Evolutionary conservation across 148 eudicot genomes (phyloP), one percentile per base, ranked within the genome.

Genomic region (Bassia scoparia): DNA sequence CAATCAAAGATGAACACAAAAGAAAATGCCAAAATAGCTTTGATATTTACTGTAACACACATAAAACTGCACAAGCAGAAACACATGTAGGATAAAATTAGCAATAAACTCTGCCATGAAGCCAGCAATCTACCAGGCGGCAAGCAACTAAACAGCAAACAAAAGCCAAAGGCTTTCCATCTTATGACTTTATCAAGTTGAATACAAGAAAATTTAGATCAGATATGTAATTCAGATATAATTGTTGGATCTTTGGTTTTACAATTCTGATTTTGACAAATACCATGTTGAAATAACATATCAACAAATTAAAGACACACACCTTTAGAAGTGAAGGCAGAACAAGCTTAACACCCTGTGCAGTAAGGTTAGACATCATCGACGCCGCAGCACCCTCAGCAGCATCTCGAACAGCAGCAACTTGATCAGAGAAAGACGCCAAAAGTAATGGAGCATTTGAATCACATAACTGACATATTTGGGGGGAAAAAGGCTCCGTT

Each of bases 361-460:
- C 93, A 78, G 87, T 89, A 69, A 94, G 98, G 71, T 91, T 90
- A 35, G 98, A 86, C 98, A 94, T 94, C 98, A 94, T 94, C 50
- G 97, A 81, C 98, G 98, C n/a, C 48, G 98, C 98, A 83, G 97
- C 98, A 80, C 97, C 80, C 82, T 94, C 98, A 61, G 98, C 96
- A 68, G 97, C 98, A 75, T 94, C 98, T 68, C 98, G 96, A 72
- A 94, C 98, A 73, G 98, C 98, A 75, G 87, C 81, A 27, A 94
- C 98, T 94, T 88, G 98, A 82, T 94, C 98, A 79, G 98, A 94
- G 87, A 94, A 94, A 35, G 97, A 94, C 74, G 85, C 97, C 78
- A 94, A 52, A 68, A 94, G 93, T 46, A 91, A 76, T 17, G 98
- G 98, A 94, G 79, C 93, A 91, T 85, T 73, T 89, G 93, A 77